phyloP scores from a whole-genome alignment of 441 rosid species.

The Populus hybrid region DNA sequence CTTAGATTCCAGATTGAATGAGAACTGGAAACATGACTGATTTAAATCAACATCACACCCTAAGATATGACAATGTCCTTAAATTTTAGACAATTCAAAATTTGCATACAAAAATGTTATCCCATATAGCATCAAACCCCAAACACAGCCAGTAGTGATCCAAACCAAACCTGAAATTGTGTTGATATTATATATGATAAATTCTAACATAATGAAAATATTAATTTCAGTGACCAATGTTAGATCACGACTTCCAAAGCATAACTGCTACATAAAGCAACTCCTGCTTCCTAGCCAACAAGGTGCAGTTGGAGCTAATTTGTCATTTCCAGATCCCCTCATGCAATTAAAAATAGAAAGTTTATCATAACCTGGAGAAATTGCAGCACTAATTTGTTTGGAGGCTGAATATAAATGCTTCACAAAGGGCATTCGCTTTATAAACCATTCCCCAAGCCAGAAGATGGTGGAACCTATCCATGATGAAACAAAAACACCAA shows the following conservation, averaged over 20 bases:
- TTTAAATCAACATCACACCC: not conserved
- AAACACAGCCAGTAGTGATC: not conserved
- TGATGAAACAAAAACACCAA: constrained; percentile 92
- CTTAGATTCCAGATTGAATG: not conserved
- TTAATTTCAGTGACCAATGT: not conserved
- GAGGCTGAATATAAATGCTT: constrained; percentile 88
- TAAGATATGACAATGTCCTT: not conserved
- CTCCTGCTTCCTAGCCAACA: not conserved
- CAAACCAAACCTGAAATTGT: not conserved
- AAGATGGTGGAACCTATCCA: constrained; percentile 90
- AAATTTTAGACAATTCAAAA: not conserved
- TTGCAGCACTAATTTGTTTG: constrained; percentile 91
- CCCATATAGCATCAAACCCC: not conserved
- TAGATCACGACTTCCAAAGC: not conserved
- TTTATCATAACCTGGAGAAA: constrained; percentile 69
- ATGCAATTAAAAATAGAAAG: not conserved
- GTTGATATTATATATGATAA: not conserved
- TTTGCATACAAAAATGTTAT: not conserved
- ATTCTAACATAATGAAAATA: not conserved
- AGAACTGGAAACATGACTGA: not conserved
- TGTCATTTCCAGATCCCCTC: constrained; percentile 7
- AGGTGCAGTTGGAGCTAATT: not conserved
- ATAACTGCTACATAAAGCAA: not conserved
- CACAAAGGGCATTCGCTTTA: constrained; percentile 90
- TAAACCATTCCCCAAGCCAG: constrained; percentile 92